Evolutionary conservation across 2,329 filamentous ascomycete species (phyloP), one percentile per base, ranked within the genome.

Genomic region (Stagonosporopsis cucurbitacearum): DNA sequence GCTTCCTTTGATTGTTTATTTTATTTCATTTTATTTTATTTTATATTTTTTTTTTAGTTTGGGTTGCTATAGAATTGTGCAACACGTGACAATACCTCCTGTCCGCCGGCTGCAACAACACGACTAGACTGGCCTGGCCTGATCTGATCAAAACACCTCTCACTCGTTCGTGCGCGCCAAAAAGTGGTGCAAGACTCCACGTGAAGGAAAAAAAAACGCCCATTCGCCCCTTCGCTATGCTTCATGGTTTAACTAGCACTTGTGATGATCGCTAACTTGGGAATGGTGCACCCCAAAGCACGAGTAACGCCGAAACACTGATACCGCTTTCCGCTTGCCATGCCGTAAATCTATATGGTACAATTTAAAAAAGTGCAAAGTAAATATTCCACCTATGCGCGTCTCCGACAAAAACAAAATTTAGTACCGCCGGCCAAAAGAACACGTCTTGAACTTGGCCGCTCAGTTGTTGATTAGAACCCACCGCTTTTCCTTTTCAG

Each of bases 401-500:
- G 1, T 30, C 28, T 30, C 9, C 7, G 11, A 30, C 7, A 12
- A 12, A 12, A 30, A 12, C 11, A 30, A 8, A 11, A 9, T 12
- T 4, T 8, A 30, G 28, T 30, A 9, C 28, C 13, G 28, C 9
- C 28, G 11, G 28, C 7, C 28, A 30, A 26, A 30, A 12, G 28
- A 30, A 11, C 28, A 30, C 28, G 13, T 30, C 9, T 30, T 30
- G 28, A 30, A 30, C 28, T 11, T 30, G 35, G 4, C 15, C 20
- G n/a, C 19, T 66, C 52, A 69, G 6, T 50, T 46, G 47, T 59
- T 68, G 57, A 69, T 64, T 51, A 75, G 54, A 36, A 70, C 81
- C 87, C 88, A 90, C 64, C 81, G 82, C 79, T 89, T 89, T 61
- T 88, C 87, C 62, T 75, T 84, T 75, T 80, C 84, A 61, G 82